Conservation (phyloP, 495 filamentous ascomycete species). For the Copromyces sp. region DNA sequence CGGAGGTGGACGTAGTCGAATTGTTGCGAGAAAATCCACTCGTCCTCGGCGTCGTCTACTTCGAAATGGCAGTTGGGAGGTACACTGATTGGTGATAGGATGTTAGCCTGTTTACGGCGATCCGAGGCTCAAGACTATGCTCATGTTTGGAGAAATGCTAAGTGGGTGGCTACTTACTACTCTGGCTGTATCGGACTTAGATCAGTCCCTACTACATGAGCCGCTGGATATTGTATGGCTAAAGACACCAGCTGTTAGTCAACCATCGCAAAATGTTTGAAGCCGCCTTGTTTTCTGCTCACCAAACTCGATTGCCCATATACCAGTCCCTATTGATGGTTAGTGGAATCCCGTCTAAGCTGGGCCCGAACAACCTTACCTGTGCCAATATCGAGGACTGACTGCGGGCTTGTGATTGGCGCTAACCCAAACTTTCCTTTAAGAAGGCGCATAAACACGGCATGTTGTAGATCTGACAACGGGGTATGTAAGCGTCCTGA, state of each 20-base stretch:
- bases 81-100: constrained; percentile 14
- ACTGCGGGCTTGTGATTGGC: constrained; percentile 28
- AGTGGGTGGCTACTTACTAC: constrained; percentile 1
- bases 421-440: constrained; percentile 32
- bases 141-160: constrained; percentile 2
- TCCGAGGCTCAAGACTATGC: not conserved
- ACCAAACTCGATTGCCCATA: constrained; percentile 34
- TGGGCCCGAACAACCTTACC: constrained; percentile 11
- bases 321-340: constrained; percentile 26
- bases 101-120: not conserved
- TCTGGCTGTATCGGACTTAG: constrained; percentile 39
- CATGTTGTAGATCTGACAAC: constrained; percentile 40
- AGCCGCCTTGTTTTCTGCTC: not conserved
- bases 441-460: constrained; percentile 31
- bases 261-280: not conserved
- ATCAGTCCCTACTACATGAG: constrained; percentile 33
- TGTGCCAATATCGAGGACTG: constrained; percentile 36
- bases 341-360: not conserved
- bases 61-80: constrained; percentile 40
- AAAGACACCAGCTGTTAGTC: not conserved
- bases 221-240: constrained; percentile 18
- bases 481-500: not conserved
- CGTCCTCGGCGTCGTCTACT: constrained; percentile 41
- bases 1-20: constrained; percentile 44
- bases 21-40: constrained; percentile 32